Base-by-base conservation (phyloP, 2,329 filamentous ascomycete species). In the Emmonsia crescens region DNA sequence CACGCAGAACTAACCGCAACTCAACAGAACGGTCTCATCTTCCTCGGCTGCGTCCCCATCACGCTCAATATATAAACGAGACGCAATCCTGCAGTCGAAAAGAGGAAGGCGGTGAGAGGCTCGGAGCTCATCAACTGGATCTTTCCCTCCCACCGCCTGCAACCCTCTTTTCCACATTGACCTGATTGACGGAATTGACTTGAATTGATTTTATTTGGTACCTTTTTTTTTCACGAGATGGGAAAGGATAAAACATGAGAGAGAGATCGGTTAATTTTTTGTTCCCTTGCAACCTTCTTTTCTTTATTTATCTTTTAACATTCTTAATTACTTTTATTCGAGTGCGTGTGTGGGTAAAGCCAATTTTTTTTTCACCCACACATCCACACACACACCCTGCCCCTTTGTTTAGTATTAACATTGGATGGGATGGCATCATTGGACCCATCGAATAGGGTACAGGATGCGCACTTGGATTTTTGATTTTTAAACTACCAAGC, bases 1-100 rank as follows among this genome's bases (percentile, higher is more conserved):
- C 44, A 9, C 36, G 16, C 9, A 48, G 3, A 54, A 52, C 46
- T 33, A 60, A 60, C 27, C 14, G 12, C 10, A 12, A 5, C 55
- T 33, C 21, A 56, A 51, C 52, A 61, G 60, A 57, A 51, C 52
- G 51, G 59, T 19, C 59, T 60, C 27, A 44, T 60, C 24, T 38
- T 24, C 24, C 48, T 60, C 27, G 59, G 59, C 27, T 60, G 59
- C 36, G 14, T 60, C 31, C 46, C 49, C 46, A 60, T 60, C 49
- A 31, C 46, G 29, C 16, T 60, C 59, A 33, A 55, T 24, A 2
- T 60, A 21, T 60, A 44, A 29, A 59, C 10, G 21, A 49, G 31
- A 14, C 10, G 19, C 29, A 19, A 19, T 33, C 29, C 16, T 33
- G 49, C 49, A n/a, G 27, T 31, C 16, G 49, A 33, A 52, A 36